Evolutionary conservation across 2,329 filamentous ascomycete genomes (phyloP).

Genomic region (Sporothrix pallida): DNA sequence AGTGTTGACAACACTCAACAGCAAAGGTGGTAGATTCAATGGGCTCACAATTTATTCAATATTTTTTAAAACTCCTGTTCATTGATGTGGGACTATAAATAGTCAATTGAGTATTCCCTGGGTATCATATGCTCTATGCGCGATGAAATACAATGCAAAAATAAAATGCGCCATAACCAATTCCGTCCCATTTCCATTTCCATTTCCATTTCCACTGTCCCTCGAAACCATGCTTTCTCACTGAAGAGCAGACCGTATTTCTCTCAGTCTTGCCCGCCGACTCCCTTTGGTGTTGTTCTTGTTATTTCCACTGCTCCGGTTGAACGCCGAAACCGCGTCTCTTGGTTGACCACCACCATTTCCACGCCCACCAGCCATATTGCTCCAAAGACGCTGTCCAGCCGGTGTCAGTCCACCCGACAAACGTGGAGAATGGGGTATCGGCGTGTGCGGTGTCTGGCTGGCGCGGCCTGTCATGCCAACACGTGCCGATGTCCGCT

Average conservation of each 20-base stretch:
- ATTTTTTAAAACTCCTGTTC: neutral
- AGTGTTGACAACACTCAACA: neutral
- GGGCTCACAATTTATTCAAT: neutral
- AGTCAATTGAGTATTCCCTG: neutral
- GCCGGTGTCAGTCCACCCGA: slow-evolving; percentile 71
- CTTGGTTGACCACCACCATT: slow-evolving; percentile 47
- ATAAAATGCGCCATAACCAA: neutral
- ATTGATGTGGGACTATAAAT: neutral
- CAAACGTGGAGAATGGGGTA: slow-evolving; percentile 68
- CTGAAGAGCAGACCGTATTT: slow-evolving; percentile 23
- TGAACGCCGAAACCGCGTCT: slow-evolving; percentile 35
- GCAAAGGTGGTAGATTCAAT: neutral
- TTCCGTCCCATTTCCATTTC: neutral
- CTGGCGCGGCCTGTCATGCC: slow-evolving; percentile 66
- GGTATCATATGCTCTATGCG: slow-evolving; percentile 25
- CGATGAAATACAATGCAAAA: neutral
- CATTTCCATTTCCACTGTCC: neutral
- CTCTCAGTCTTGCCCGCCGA: slow-evolving; percentile 34
- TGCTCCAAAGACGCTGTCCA: slow-evolving; percentile 70
- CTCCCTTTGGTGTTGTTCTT: slow-evolving; percentile 32
- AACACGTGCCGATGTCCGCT: slow-evolving; percentile 65
- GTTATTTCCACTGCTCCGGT: neutral
- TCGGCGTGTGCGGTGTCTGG: slow-evolving; percentile 69
- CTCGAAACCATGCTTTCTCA: neutral
- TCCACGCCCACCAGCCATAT: slow-evolving; percentile 48